phyloP scores from a whole-genome alignment of 2,329 filamentous ascomycete species.

The Madurella mycetomatis region DNA sequence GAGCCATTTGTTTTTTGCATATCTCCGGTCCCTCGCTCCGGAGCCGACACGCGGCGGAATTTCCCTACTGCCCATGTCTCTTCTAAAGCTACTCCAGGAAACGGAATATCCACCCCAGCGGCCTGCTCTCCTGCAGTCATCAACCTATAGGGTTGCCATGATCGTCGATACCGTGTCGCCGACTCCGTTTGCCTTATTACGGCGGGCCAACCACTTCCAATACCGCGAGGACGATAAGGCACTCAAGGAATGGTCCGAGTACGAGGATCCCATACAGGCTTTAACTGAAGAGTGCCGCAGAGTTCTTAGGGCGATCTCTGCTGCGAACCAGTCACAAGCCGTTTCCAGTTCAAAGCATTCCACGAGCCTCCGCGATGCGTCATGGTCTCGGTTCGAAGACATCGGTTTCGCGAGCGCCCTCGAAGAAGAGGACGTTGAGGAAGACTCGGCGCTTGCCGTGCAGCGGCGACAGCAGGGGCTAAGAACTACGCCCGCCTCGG shows the following conservation, averaged over 20 bases:
- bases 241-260: conserved; percentile 81
- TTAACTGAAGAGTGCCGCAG: conserved; percentile 91
- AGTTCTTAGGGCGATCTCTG: conserved; percentile 83
- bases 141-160: conserved; percentile 89
- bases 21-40: conserved; percentile 85
- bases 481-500: conserved; percentile 62
- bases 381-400: conserved; percentile 96
- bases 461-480: conserved; percentile 47
- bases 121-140: conserved; percentile 70
- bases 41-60: conserved; percentile 74
- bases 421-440: conserved; percentile 66
- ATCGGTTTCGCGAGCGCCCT: conserved; percentile 79
- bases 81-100: conserved; percentile 85
- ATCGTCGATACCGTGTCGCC: conserved; percentile 93
- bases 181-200: conserved; percentile 84
- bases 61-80: conserved; percentile 78
- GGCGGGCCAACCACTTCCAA: conserved; percentile 90
- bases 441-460: conserved; percentile 43
- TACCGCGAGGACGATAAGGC: conserved; percentile 84
- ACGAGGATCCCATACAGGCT: conserved; percentile 81
- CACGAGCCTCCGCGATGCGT: conserved; percentile 73
- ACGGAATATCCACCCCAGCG: conserved; percentile 89
- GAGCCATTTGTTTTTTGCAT: conserved; percentile 96
- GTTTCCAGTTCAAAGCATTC: conserved; percentile 66
- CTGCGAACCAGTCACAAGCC: conserved; percentile 74